Evolutionary conservation across 129 eudicot genomes (phyloP), one percentile per base, ranked within the genome.

Genomic region (Glebionis coronaria): DNA sequence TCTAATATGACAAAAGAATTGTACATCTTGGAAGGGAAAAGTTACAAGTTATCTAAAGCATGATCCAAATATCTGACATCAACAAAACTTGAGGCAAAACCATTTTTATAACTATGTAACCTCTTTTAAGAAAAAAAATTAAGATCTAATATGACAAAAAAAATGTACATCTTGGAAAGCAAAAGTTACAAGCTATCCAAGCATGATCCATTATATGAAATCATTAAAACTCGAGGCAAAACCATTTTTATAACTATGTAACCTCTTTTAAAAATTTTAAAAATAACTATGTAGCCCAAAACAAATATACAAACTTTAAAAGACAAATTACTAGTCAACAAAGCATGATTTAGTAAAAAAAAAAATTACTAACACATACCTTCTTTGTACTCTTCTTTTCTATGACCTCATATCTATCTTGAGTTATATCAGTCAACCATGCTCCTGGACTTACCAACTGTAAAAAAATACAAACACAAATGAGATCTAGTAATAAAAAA

Each of bases 391-490:
- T 81, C 82, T 86, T 82, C 73, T 87, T 87, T 73, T 87, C 95
- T 67, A 84, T 83, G 42, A 87, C 95, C 72, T 83, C 87, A 68
- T 87, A 87, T 68, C 95, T 83, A 77, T 87, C 95, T 71, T 75
- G 76, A 40, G 85, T 72, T 85, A 87, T 73, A 73, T 87, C 90
- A 35, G 81, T 61, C 69, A 87, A 63, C 95, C 95, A 87, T 58
- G 90, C 81, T 61, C 94, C 94, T 66, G 95, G 95, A 64, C 90
- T 83, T 76, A 80, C 95, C 85, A 87, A 73, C 95, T 87, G 87
- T 66, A 35, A 66, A 35, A 29, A 42, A 12, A 18, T 45, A 35
- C 55, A 67, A 52, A 55, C 27, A 2, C 62, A 14, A 18, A 63
- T 35, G 18, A 14, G 70, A 72, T 63, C 65, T 53, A 57, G 54